Evolutionary conservation across 495 filamentous ascomycete genomes (phyloP).

Genomic region (Penicillium alfredii): DNA sequence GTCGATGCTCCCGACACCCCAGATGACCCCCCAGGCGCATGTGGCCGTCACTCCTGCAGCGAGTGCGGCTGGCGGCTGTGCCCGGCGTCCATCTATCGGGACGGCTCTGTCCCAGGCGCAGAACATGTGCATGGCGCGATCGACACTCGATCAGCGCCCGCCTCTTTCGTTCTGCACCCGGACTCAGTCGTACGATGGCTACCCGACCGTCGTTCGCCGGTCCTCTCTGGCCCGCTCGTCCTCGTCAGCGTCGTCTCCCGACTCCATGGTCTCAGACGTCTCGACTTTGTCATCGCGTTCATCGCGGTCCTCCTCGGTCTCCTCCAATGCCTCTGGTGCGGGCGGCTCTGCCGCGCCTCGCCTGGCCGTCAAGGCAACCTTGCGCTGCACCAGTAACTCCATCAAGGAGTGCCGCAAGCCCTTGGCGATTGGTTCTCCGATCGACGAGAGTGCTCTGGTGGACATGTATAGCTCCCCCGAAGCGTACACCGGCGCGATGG

Average conservation of each 20-base stretch:
- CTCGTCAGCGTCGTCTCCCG: slow-evolving; percentile 76
- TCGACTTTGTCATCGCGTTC: slow-evolving; percentile 55
- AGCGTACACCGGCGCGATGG: slow-evolving; percentile 48
- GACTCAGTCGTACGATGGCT: slow-evolving; percentile 43
- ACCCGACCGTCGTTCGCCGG: slow-evolving; percentile 53
- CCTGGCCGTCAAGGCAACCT: slow-evolving; percentile 76
- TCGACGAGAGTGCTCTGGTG: slow-evolving; percentile 47
- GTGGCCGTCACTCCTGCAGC: slow-evolving; percentile 84
- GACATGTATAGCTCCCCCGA: slow-evolving; percentile 55
- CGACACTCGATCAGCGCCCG: slow-evolving; percentile 48
- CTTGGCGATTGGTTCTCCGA: slow-evolving; percentile 35
- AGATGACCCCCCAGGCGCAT: slow-evolving; percentile 70
- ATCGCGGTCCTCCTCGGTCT: slow-evolving; percentile 69
- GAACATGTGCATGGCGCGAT: slow-evolving; percentile 57
- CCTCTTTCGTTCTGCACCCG: slow-evolving; percentile 48
- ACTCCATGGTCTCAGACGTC: slow-evolving; percentile 84
- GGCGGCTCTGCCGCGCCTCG: slow-evolving; percentile 60
- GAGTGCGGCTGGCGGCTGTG: slow-evolving; percentile 55
- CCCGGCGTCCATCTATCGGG: slow-evolving; percentile 63
- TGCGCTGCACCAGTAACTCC: slow-evolving; percentile 62
- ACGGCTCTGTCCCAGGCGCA: slow-evolving; percentile 75
- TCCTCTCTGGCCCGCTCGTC: slow-evolving; percentile 71
- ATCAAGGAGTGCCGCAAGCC: slow-evolving; percentile 39
- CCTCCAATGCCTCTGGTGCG: slow-evolving; percentile 59
- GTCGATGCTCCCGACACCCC: slow-evolving; percentile 69